These are phyloP conservation scores for Tetradesmus obliquus DNA, from an alignment of 139 green algal species.

Conservation along the genomic window DNA sequence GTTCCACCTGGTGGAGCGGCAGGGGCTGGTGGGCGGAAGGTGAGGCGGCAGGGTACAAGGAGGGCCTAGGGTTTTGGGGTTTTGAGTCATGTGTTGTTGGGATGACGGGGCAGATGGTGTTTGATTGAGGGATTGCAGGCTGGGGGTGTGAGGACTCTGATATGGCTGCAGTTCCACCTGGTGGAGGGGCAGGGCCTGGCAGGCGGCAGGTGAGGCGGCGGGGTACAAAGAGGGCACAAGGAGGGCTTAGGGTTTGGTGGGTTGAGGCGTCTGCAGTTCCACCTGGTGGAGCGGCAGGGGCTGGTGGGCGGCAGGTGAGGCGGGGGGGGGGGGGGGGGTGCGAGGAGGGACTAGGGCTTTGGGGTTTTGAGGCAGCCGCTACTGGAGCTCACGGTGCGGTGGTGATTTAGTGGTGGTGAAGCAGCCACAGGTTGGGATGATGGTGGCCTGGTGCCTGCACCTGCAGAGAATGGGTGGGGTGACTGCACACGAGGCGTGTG, in stretches of 20 bases:
- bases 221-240: background rate
- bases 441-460: no score
- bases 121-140: no score
- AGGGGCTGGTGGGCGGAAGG: slow-evolving; percentile 42
- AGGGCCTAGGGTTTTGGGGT: background rate
- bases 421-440: no score
- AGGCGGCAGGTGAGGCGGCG: slow-evolving; percentile 16
- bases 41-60: background rate
- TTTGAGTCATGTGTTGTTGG: no score
- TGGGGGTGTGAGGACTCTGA: background rate
- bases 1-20: slow-evolving; percentile 27
- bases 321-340: no score
- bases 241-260: no score
- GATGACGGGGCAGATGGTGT: no score
- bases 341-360: background rate
- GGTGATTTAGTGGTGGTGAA: no score
- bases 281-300: slow-evolving; percentile 30
- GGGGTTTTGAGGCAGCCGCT: no score
- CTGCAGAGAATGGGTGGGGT: no score
- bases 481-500: no score
- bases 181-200: slow-evolving; percentile 32
- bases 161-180: slow-evolving; percentile 40
- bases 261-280: slow-evolving; percentile 40
- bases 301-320: slow-evolving; percentile 43
- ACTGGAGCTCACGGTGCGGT: no score